Conservation (phyloP, 768 basidiomycete species). For the Lyophyllum decastes region DNA sequence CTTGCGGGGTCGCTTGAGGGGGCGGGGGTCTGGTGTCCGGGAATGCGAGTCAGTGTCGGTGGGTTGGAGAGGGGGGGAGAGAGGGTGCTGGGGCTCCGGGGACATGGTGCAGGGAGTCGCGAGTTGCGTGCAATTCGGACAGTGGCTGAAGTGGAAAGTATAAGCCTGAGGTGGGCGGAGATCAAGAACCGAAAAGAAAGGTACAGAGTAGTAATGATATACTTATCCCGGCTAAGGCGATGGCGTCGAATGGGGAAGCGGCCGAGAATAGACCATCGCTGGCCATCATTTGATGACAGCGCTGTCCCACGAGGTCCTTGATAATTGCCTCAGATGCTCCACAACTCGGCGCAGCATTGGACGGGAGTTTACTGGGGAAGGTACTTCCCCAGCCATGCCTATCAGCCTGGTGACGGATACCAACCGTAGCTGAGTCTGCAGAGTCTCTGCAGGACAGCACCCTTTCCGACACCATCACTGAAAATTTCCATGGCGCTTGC, state of each 20-base stretch:
- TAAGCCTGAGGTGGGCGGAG: conserved; percentile 19
- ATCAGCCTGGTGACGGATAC: no score
- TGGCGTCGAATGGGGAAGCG: not conserved
- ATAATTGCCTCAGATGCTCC: not conserved
- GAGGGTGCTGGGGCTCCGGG: conserved; percentile 10
- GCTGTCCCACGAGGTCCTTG: not conserved
- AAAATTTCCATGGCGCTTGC: not conserved
- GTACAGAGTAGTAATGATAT: conserved; percentile 8
- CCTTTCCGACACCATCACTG: not conserved
- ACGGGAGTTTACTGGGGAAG: no score
- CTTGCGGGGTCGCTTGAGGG: conserved; percentile 51
- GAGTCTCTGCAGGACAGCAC: no score
- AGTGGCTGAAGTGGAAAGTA: conserved; percentile 23
- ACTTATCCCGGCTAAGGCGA: not conserved
- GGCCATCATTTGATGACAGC: not conserved
- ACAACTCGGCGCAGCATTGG: no score
- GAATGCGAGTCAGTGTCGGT: conserved; percentile 4
- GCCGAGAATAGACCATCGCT: not conserved
- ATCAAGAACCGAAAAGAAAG: conserved; percentile 19
- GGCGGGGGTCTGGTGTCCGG: conserved; percentile 27
- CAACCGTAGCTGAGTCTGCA: no score
- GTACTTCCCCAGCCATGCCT: no score
- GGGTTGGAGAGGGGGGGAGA: conserved; percentile 2
- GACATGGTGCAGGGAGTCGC: conserved; percentile 6
- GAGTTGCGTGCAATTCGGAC: conserved; percentile 26